Percentiles rank a stretch among this genome's conserved stretches.
phyloP scores from a whole-genome alignment of 176 grass and related monocot species.

The Oryza australiensis region DNA sequence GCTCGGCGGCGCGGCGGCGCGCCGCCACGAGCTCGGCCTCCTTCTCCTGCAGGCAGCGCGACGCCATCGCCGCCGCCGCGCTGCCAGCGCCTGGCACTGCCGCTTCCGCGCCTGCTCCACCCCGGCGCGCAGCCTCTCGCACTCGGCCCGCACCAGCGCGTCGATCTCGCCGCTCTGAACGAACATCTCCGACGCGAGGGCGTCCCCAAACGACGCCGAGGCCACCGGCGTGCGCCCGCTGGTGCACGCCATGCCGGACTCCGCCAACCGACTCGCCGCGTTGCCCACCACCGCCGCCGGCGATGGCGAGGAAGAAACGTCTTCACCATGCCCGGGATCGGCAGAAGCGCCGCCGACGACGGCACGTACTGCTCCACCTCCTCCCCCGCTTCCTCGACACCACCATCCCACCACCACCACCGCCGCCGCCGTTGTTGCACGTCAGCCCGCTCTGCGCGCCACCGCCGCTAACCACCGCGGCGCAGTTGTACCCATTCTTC shows the following conservation, averaged over 20 bases:
- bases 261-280: neutral
- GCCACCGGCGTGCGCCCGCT: constrained; percentile 26
- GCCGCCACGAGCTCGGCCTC: constrained; percentile 43
- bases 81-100: constrained; percentile 34
- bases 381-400: constrained; percentile 40
- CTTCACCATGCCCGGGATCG: neutral
- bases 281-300: neutral
- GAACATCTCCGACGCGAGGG: constrained; percentile 31
- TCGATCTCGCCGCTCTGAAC: constrained; percentile 43
- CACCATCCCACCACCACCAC: no score
- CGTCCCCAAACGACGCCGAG: neutral
- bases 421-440: constrained; percentile 8
- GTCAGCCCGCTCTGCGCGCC: constrained; percentile 50
- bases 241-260: constrained; percentile 43
- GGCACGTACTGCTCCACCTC: neutral
- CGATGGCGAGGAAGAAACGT: neutral
- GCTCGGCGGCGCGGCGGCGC: constrained; percentile 15
- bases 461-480: constrained; percentile 12
- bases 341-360: neutral
- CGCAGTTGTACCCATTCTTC: neutral
- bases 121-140: constrained; percentile 35
- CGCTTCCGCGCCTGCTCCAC: constrained; percentile 42
- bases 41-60: constrained; percentile 25
- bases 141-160: constrained; percentile 39
- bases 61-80: neutral